phyloP scores from a whole-genome alignment of 108 stramenopile genomes.

The Pseudonitzschia delicatissima region DNA sequence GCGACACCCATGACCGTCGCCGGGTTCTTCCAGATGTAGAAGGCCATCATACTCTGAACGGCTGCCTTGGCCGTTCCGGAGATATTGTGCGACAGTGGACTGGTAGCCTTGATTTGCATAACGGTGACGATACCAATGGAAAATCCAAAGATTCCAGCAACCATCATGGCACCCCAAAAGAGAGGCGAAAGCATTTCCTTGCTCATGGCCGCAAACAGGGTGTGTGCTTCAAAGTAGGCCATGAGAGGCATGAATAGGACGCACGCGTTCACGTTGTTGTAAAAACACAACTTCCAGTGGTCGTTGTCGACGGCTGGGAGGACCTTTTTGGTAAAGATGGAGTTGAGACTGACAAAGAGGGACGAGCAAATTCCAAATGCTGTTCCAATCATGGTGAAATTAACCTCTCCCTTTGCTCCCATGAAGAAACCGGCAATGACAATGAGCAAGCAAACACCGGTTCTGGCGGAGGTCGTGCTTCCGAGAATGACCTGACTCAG shows the following conservation, averaged over 20 bases:
- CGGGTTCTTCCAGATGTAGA: slow-evolving; percentile 91
- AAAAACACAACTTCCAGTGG: slow-evolving; percentile 89
- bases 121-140: slow-evolving; percentile 95
- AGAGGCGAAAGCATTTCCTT: slow-evolving; percentile 50
- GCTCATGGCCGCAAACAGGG: slow-evolving; percentile 31
- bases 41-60: slow-evolving; percentile 87
- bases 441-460: slow-evolving; percentile 69
- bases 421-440: slow-evolving; percentile 90
- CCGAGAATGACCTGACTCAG: slow-evolving; percentile 80
- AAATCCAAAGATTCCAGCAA: slow-evolving; percentile 92
- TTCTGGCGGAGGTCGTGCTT: slow-evolving; percentile 60
- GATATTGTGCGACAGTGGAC: slow-evolving; percentile 94
- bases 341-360: slow-evolving; percentile 92
- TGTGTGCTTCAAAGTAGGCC: slow-evolving; percentile 63
- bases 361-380: slow-evolving; percentile 82
- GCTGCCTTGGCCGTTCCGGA: slow-evolving; percentile 95
- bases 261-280: slow-evolving; percentile 95
- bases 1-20: slow-evolving; percentile 77
- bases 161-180: slow-evolving; percentile 87
- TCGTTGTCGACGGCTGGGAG: slow-evolving; percentile 88
- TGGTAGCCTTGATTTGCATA: slow-evolving; percentile 93
- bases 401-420: slow-evolving; percentile 82
- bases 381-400: slow-evolving; percentile 84
- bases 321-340: slow-evolving; percentile 91
- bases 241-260: slow-evolving; percentile 89